phyloP scores from a whole-genome alignment of 495 filamentous ascomycete genomes.

The Sabuloglossum arenarium region DNA sequence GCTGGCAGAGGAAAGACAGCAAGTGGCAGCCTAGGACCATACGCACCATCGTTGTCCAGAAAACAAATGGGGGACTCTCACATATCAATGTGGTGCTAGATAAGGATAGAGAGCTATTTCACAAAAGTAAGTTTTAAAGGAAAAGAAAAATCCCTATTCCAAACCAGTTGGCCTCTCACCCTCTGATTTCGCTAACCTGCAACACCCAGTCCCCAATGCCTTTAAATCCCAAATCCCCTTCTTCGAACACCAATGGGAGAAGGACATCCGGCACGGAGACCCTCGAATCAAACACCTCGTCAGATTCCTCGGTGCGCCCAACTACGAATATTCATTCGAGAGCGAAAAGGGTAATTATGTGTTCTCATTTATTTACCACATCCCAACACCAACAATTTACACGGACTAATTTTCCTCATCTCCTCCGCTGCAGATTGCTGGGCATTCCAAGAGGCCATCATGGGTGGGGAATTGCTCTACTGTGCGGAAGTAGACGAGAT shows the following conservation, averaged over 20 bases:
- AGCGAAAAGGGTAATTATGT: neutral
- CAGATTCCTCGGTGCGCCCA: neutral
- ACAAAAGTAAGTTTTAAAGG: neutral
- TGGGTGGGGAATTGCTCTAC: neutral
- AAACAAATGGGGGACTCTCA: neutral
- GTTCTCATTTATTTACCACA: too few species aligned
- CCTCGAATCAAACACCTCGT: neutral
- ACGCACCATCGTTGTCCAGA: neutral
- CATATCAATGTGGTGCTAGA: neutral
- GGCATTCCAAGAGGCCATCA: neutral
- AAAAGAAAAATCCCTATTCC: too few species aligned
- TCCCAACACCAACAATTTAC: too few species aligned
- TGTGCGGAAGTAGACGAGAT: neutral
- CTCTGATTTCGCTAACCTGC: too few species aligned
- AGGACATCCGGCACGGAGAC: neutral
- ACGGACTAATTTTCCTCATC: neutral
- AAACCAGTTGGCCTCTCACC: too few species aligned
- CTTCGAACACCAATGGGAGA: neutral
- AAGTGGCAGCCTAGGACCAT: too few species aligned
- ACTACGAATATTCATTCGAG: neutral
- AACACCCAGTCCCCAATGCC: neutral
- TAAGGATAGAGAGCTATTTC: neutral
- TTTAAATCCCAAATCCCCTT: neutral
- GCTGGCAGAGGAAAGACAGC: too few species aligned
- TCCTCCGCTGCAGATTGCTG: too few species aligned